Conservation (phyloP, 108 stramenopile species). For the Bacterosira constricta region DNA sequence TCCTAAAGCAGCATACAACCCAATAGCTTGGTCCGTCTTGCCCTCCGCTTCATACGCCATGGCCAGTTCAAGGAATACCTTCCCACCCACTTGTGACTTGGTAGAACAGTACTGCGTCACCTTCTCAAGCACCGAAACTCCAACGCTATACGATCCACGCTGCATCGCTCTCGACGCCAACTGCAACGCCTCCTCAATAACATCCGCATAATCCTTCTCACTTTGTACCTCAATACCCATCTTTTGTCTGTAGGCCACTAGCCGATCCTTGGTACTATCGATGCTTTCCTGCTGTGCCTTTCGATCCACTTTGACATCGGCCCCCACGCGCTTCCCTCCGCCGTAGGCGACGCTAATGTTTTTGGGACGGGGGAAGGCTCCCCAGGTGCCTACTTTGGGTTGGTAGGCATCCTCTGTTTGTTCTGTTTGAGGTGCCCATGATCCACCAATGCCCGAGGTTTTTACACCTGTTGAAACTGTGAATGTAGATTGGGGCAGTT, state of each 20-base stretch:
- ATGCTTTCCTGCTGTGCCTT: slow-evolving; percentile 27
- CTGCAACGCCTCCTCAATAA: slow-evolving; percentile 75
- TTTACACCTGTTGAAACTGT: slow-evolving; percentile 19
- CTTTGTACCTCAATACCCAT: slow-evolving; percentile 81
- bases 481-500: slow-evolving; percentile 7
- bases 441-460: slow-evolving; percentile 81
- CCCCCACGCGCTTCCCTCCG: slow-evolving; percentile 86
- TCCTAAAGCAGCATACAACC: slow-evolving; percentile 64
- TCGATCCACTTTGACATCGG: slow-evolving; percentile 57
- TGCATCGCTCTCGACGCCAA: slow-evolving; percentile 69
- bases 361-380: slow-evolving; percentile 91
- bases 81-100: slow-evolving; percentile 71
- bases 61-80: slow-evolving; percentile 86
- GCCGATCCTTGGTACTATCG: slow-evolving; percentile 49
- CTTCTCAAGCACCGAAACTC: slow-evolving; percentile 84
- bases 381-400: slow-evolving; percentile 87
- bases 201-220: slow-evolving; percentile 74
- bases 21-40: slow-evolving; percentile 69
- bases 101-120: slow-evolving; percentile 86
- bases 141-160: slow-evolving; percentile 76
- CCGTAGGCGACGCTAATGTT: slow-evolving; percentile 93
- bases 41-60: slow-evolving; percentile 91
- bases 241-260: slow-evolving; percentile 70
- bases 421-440: slow-evolving; percentile 49
- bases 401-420: slow-evolving; percentile 51